Conservation (phyloP, 2,329 filamentous ascomycete genomes). For the Aspergillus sclerotialis region DNA sequence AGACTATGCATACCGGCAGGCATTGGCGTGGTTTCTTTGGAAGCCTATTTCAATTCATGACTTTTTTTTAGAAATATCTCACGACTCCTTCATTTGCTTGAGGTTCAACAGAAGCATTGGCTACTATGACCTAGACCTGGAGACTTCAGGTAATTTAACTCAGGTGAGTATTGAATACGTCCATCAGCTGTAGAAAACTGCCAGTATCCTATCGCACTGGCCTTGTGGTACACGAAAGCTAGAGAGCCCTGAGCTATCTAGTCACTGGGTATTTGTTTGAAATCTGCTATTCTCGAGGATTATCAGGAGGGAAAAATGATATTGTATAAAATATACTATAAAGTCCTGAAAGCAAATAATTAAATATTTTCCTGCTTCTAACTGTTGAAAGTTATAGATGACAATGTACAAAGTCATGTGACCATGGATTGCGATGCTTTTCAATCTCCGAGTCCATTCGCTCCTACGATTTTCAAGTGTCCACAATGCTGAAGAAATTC, state of each 20-base stretch:
- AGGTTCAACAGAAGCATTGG: background rate
- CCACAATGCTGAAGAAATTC: conserved; percentile 31
- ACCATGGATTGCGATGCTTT: background rate
- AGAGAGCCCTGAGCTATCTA: no score
- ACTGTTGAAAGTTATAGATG: no score
- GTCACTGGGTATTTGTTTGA: no score
- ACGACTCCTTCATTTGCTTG: background rate
- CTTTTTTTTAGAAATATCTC: conserved; percentile 4
- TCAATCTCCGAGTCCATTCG: background rate
- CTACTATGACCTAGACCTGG: no score
- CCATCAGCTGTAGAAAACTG: no score
- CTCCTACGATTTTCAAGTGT: conserved; percentile 1
- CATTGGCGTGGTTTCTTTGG: conserved; percentile 24
- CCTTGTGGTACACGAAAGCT: no score
- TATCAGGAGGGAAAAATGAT: background rate
- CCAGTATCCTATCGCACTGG: no score
- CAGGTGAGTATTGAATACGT: no score
- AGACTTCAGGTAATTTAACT: no score
- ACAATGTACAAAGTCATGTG: background rate
- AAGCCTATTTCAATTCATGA: conserved; percentile 14
- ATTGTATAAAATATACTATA: background rate
- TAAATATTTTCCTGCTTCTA: no score
- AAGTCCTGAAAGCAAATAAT: background rate
- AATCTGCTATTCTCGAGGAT: no score
- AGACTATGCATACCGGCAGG: conserved; percentile 31